Conservation (phyloP, 2,329 filamentous ascomycete genomes). For the Penicillium sp. region DNA sequence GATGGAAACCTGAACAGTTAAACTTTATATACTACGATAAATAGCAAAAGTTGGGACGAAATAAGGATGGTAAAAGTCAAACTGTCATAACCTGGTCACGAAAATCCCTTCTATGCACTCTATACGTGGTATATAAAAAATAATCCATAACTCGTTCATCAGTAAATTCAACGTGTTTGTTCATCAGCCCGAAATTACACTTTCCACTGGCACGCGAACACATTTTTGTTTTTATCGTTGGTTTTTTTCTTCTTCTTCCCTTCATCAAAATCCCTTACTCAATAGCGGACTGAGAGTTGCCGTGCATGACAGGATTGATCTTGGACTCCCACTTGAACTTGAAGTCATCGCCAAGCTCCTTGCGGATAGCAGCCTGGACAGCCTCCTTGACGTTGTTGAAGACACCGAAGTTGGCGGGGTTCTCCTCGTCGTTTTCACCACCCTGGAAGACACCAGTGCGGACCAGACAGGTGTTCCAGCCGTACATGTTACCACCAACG, state of each 20-base stretch:
- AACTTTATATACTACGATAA: not conserved
- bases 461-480: slow-evolving; percentile 78
- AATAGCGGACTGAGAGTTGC: slow-evolving; percentile 54
- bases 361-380: slow-evolving; percentile 65
- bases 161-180: slow-evolving; percentile 2
- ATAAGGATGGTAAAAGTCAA: not conserved
- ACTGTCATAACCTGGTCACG: not conserved
- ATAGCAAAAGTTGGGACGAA: not conserved
- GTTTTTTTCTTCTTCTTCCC: not conserved
- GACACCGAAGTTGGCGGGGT: slow-evolving; percentile 74
- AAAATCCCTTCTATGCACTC: not conserved
- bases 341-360: slow-evolving; percentile 71
- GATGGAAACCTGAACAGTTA: not conserved
- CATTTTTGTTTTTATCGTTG: not conserved
- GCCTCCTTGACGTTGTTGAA: slow-evolving; percentile 73
- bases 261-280: slow-evolving; percentile 43
- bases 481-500: slow-evolving; percentile 75
- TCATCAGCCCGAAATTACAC: not conserved
- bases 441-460: slow-evolving; percentile 78
- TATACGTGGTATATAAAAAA: slow-evolving; percentile 4
- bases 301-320: slow-evolving; percentile 66
- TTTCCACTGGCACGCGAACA: not conserved
- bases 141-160: slow-evolving; percentile 2
- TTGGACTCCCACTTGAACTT: slow-evolving; percentile 70
- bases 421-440: slow-evolving; percentile 71